These are phyloP conservation scores for Eucalyptus albens DNA, from an alignment of 345 rosid genomes.

Conservation along the genomic window DNA sequence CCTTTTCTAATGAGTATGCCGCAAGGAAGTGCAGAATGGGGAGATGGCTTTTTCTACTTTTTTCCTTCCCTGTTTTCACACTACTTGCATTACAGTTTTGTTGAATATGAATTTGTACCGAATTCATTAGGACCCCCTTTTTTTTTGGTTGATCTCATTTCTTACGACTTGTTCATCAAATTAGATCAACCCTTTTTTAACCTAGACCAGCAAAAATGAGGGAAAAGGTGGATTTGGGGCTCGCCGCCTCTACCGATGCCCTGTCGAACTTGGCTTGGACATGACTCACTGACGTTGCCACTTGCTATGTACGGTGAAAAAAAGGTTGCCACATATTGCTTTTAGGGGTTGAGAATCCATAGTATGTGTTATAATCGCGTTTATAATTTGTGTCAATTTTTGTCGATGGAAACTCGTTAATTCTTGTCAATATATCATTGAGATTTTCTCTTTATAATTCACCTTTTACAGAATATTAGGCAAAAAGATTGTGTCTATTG, in stretches of 20 bases:
- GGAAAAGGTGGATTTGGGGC: neutral
- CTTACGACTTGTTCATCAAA: neutral
- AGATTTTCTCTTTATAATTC: neutral
- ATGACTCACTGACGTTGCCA: neutral
- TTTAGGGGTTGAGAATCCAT: neutral
- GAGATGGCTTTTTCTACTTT: too few relatives aligned
- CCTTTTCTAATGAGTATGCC: neutral
- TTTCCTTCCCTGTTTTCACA: neutral
- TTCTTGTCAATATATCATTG: neutral
- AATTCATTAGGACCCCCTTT: neutral
- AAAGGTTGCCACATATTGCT: neutral
- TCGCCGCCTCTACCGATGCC: neutral
- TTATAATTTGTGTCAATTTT: neutral
- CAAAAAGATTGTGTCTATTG: neutral
- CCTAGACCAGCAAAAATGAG: neutral
- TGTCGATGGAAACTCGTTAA: neutral
- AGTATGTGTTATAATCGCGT: rapidly evolving
- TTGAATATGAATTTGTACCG: neutral
- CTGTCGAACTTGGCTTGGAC: neutral
- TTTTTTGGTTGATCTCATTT: neutral
- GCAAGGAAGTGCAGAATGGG: neutral
- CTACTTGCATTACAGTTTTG: neutral
- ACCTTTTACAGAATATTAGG: neutral
- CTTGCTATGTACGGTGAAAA: neutral
- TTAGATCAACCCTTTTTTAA: too few relatives aligned